A percentile compares a stretch with the other conserved stretches of the same genome.
phyloP scores from a whole-genome alignment of 176 grass and related monocot genomes.

The Zea luxurians region DNA sequence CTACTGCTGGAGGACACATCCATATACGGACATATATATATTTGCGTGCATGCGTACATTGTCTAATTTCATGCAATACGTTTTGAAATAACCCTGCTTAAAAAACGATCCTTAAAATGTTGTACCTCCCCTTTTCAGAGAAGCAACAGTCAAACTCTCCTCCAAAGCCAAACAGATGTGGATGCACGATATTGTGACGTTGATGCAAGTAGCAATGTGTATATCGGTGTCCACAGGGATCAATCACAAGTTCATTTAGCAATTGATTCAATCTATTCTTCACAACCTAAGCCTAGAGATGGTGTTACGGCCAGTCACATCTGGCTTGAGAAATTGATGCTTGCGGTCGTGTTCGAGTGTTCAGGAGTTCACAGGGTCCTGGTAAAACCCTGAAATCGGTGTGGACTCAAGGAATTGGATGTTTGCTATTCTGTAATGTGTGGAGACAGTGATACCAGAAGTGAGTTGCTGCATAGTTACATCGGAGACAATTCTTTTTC shows the following conservation, averaged over 20 bases:
- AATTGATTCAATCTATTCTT: slow-evolving; percentile 49
- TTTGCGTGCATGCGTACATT: background rate
- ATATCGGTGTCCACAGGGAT: slow-evolving; percentile 29
- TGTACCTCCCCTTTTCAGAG: slow-evolving; percentile 41
- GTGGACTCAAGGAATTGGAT: slow-evolving; percentile 32
- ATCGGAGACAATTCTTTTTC: background rate
- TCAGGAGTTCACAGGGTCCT: slow-evolving; percentile 13
- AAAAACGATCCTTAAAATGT: background rate
- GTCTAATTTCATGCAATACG: slow-evolving; percentile 11
- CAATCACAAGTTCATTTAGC: slow-evolving; percentile 43
- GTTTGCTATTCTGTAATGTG: slow-evolving; percentile 31
- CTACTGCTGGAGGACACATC: background rate
- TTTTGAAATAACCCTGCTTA: slow-evolving; percentile 2
- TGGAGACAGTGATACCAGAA: slow-evolving; percentile 35
- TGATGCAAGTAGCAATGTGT: slow-evolving; percentile 18
- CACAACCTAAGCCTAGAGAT: slow-evolving; percentile 26
- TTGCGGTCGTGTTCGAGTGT: slow-evolving; percentile 10
- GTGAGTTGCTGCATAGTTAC: slow-evolving; percentile 28
- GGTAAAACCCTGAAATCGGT: slow-evolving; percentile 23
- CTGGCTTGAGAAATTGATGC: slow-evolving; percentile 31
- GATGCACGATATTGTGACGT: slow-evolving; percentile 72
- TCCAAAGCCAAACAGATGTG: slow-evolving; percentile 56
- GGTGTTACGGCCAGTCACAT: slow-evolving; percentile 25
- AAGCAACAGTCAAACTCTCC: slow-evolving; percentile 49
- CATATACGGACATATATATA: background rate